Base-by-base conservation (phyloP, 306 rosid species). In the Senna tora region DNA sequence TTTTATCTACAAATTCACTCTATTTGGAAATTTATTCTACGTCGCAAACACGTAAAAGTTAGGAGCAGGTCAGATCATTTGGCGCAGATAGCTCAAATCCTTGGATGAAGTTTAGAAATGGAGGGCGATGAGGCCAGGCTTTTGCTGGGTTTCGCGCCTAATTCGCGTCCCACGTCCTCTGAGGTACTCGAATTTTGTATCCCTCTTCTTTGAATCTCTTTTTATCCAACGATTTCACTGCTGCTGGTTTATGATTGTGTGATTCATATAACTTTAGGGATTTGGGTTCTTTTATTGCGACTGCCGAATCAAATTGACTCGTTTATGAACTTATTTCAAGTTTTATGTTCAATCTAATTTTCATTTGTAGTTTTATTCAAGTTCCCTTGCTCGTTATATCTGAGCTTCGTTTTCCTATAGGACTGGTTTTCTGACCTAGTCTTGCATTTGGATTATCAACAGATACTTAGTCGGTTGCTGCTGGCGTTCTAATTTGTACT, bases 61-160 rank as follows among this genome's bases (percentile, higher is more conserved):
- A 36, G 39, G 30, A 36, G 39, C 8, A 36, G 5, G 39, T 36
- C 39, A 36, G 39, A 36, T 5, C 39, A 36, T 36, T 36, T 0
- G 39, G 5, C 5, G 8, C 2, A 36, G 39, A 36, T 36, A 36
- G 5, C 39, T 7, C 39, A 5, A 25, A 25, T 55, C 16, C 32
- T 14, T 56, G 63, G 20, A 12, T 32, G 65, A 57, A n/a, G 21
- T 3, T 58, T 21, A 17, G 75, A 71, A 70, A 86, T 85, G 96
- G 72, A 65, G 58, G 85, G 83, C 61, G 60, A 80, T 6, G 87
- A 87, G 49, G 96, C 96, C 72, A 79, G 80, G 79, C 13, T 63
- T 51, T 68, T 86, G 72, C 89, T 90, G 0, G 96, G 96, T 12
- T 86, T 90, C 69, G 60, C 89, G 45, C 83, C 91, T 33, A 77